These are phyloP conservation scores for Lachnellula hyalina DNA, from an alignment of 2,329 filamentous ascomycete genomes.

Conservation along the genomic window DNA sequence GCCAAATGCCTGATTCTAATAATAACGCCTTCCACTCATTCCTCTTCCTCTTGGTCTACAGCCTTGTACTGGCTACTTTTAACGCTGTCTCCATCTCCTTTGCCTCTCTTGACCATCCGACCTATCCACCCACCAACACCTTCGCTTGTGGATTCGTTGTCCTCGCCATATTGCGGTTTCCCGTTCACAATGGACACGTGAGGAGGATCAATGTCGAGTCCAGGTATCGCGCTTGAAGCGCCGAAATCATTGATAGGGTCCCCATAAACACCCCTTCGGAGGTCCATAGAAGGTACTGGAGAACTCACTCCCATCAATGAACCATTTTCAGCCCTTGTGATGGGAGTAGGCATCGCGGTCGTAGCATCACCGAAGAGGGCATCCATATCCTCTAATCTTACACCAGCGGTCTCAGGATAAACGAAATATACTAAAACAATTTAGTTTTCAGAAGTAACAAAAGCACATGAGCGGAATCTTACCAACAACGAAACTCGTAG, in stretches of 20 bases:
- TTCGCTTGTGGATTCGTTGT: constrained; percentile 34
- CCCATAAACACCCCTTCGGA: constrained; percentile 48
- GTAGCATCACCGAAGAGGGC: constrained; percentile 89
- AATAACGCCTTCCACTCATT: constrained; percentile 1
- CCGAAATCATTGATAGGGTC: constrained; percentile 38
- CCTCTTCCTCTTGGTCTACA: constrained; percentile 42
- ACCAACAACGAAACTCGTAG: constrained; percentile 93
- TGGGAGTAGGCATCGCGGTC: constrained; percentile 74
- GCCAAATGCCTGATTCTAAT: constrained; percentile 2
- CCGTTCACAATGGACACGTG: constrained; percentile 49
- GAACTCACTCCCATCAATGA: constrained; percentile 74
- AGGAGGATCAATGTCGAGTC: constrained; percentile 76
- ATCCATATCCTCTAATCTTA: constrained; percentile 96
- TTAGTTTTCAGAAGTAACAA: background rate
- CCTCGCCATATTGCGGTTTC: constrained; percentile 38
- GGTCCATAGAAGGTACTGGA: constrained; percentile 72
- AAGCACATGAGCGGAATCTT: constrained; percentile 35
- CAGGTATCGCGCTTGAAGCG: constrained; percentile 67
- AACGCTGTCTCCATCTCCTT: constrained; percentile 31
- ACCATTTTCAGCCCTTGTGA: constrained; percentile 71
- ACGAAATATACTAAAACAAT: constrained; percentile 79
- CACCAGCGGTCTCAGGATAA: constrained; percentile 93
- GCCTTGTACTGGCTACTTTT: constrained; percentile 29
- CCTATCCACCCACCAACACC: constrained; percentile 67
- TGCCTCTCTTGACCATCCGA: constrained; percentile 54